A percentile compares a stretch with the other conserved stretches of the same genome.
Evolutionary conservation across 768 basidiomycete species (phyloP).

Genomic region (Leccinum olivaceopallidum): DNA sequence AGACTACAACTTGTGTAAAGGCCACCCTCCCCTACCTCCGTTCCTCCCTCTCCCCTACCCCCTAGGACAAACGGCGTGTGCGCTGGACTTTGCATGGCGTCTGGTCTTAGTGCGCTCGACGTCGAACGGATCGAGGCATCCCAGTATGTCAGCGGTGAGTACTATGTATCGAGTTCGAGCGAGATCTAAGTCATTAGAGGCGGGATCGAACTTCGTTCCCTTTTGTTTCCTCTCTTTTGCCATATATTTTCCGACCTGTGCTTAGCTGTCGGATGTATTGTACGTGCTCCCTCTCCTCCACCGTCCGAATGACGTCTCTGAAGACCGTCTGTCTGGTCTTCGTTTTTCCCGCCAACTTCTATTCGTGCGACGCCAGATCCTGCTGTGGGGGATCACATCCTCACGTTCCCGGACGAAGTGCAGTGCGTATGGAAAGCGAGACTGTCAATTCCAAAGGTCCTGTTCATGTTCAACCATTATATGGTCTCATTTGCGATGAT

Average conservation of each 20-base stretch:
- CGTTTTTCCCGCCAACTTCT: neutral
- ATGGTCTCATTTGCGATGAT: conserved; percentile 32
- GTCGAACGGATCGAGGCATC: conserved; percentile 17
- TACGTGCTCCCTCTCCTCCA: conserved; percentile 6
- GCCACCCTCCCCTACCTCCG: neutral
- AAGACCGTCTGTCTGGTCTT: neutral
- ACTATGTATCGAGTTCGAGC: neutral
- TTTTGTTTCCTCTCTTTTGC: neutral
- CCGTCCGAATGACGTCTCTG: neutral
- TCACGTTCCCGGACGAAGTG: conserved; percentile 37
- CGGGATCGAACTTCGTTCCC: neutral
- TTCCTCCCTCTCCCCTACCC: neutral
- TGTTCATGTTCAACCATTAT: conserved; percentile 39
- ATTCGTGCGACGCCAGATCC: conserved; percentile 18
- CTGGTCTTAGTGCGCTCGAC: neutral
- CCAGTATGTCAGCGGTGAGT: conserved; percentile 30
- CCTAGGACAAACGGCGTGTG: neutral
- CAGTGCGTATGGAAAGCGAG: conserved; percentile 33
- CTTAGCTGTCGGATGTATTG: conserved; percentile 28
- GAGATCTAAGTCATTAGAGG: neutral
- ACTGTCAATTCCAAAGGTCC: conserved; percentile 29
- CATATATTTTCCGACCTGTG: neutral
- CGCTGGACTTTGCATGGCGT: conserved; percentile 11
- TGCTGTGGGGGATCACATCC: conserved; percentile 34
- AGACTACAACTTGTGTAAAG: too few relatives aligned